Conservation (phyloP, 768 basidiomycete genomes). For the Rhodotorula taiwanensis region DNA sequence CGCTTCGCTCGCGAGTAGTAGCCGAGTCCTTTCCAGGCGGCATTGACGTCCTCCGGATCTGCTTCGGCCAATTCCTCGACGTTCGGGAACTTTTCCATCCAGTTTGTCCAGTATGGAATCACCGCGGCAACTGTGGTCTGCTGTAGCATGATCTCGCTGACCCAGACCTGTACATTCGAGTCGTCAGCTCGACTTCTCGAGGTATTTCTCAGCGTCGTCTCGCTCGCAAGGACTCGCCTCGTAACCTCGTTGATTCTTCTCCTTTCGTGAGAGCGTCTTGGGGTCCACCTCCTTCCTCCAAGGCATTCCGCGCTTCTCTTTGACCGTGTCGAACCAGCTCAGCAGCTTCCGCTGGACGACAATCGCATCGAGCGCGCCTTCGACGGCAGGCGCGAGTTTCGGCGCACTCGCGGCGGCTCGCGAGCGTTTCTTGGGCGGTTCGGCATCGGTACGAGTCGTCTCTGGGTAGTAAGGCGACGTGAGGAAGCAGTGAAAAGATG, state of each 20-base stretch:
- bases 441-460: neutral
- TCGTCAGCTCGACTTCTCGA: neutral
- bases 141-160: slow-evolving; percentile 87
- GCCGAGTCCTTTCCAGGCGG: slow-evolving; percentile 65
- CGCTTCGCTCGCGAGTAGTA: slow-evolving; percentile 50
- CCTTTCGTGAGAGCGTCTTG: slow-evolving; percentile 52
- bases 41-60: slow-evolving; percentile 75
- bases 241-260: slow-evolving; percentile 77
- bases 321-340: slow-evolving; percentile 65
- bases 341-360: slow-evolving; percentile 41
- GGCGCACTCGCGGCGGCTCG: neutral
- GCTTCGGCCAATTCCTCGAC: slow-evolving; percentile 50
- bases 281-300: slow-evolving; percentile 68
- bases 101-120: slow-evolving; percentile 84
- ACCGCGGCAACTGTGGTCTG: slow-evolving; percentile 86
- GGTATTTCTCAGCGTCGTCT: no score
- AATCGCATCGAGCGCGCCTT: slow-evolving; percentile 1
- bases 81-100: slow-evolving; percentile 34
- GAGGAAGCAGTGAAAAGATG: slow-evolving; percentile 29
- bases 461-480: neutral
- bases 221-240: slow-evolving; percentile 54
- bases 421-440: slow-evolving; percentile 17
- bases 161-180: slow-evolving; percentile 58
- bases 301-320: slow-evolving; percentile 71
- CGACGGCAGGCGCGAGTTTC: slow-evolving; percentile 1